Evolutionary conservation across 345 rosid genomes (phyloP).

Genomic region (Corymbia maculata): DNA sequence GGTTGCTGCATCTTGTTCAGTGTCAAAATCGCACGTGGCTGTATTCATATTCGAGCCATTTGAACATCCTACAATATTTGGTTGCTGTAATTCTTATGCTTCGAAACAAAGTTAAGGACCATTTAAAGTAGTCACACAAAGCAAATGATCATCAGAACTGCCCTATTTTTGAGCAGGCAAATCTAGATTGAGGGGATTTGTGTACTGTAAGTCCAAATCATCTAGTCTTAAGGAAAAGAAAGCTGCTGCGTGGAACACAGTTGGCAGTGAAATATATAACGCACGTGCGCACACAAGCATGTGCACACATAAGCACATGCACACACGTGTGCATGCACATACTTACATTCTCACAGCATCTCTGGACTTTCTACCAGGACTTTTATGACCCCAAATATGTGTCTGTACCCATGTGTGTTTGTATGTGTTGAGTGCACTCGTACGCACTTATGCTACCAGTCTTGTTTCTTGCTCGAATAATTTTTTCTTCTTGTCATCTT

Average conservation of each 20-base stretch:
- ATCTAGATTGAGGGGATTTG: neutral
- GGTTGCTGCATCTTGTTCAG: neutral
- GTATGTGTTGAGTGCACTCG: neutral
- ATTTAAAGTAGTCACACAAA: neutral
- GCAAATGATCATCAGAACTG: neutral
- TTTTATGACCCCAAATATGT: neutral
- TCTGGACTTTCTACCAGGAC: neutral
- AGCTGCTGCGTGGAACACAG: neutral
- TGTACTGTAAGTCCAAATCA: neutral
- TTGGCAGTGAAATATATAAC: neutral
- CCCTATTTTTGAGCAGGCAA: neutral
- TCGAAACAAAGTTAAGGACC: neutral
- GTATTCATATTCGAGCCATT: neutral
- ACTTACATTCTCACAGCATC: neutral
- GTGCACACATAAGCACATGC: neutral
- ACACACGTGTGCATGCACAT: fast-evolving
- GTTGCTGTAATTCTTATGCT: neutral
- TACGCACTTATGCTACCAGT: neutral
- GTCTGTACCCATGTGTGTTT: neutral
- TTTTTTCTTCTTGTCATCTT: neutral
- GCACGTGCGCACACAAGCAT: neutral
- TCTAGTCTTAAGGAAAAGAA: neutral
- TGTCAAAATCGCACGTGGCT: neutral
- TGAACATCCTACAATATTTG: neutral
- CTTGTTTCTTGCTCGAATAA: neutral